Evolutionary conservation across 202 grass and related monocot genomes (phyloP), one percentile per base, ranked within the genome.

Genomic region (Hordeum pubiflorum): DNA sequence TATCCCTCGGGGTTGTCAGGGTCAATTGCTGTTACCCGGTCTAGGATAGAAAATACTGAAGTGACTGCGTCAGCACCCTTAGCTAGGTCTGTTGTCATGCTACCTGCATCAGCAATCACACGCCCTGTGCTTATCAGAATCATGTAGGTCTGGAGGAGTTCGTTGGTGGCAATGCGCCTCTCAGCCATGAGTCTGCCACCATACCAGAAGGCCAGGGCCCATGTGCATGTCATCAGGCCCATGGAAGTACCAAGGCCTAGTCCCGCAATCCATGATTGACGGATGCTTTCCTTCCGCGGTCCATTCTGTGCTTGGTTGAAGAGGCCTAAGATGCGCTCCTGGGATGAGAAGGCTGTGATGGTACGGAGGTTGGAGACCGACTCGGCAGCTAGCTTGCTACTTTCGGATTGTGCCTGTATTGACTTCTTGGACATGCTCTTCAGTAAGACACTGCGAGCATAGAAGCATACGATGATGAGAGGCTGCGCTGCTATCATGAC

Each of bases 41-140:
- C 91, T 40, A 97, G 91, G 23, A 94, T n/a, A 18, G 77, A 78
- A 80, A 97, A 92, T 22, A 97, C 87, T 39, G 94, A 94, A 34
- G 72, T 87, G 0, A 92, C 79, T 9, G 89, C 84, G 71, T 92
- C 91, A n/a, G 91, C 86, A 44, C 94, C 94, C 83, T 92, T 97
- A n/a, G 94, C 94, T 13, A 97, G 88, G 85, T 97, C 94, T 4
- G 89, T 89, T 59, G 94, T 97, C 89, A 94, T 97, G 77, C 89
- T 91, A 58, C 89, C 94, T 26, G 89, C 91, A 67, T 94, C 91
- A 21, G 91, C 94, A 72, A 97, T 94, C 38, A 97, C 88, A 63
- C 91, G 87, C 1, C 91, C 91, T 36, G 94, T 97, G 75, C 86
- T 94, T 52, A 91, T 71, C 11, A 97, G 80, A 86, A 97, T 89